Evolutionary conservation across 352 stramenopile species (phyloP), one percentile per base, ranked within the genome.

Genomic region (Globisporangium acanthophoron): DNA sequence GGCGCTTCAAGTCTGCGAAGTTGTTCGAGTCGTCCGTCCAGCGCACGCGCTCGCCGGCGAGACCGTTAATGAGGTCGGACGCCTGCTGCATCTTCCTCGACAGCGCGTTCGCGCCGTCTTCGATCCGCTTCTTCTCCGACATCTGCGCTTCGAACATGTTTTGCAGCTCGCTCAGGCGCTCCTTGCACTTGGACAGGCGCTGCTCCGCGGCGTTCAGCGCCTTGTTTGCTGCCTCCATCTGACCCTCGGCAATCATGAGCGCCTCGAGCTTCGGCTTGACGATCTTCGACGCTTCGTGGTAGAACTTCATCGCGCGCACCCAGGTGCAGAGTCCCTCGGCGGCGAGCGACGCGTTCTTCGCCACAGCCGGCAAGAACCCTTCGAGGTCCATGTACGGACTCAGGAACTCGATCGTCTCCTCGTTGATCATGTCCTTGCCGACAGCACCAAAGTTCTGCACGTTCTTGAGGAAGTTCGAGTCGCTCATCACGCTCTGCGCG

Each of bases 191-290:
- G 11, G 83, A 81, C 0, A 99, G 73, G 45, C 93, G 78, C n/a
- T 73, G 58, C 61, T 99, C 96, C 12, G 96, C 96, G n/a, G 83
- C 89, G 7, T 85, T 86, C 3, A 99, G 70, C 21, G 92, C 94
- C 64, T 98, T 98, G 64, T 99, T 98, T 0, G 97, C 97, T 7
- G 94, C 94, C 56, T 99, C 94, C 90, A 99, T 98, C 62, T 99
- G 91, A 0, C 87, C 93, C 75, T 98, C 94, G 2, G 96, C 96
- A 31, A 99, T 96, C 47, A 84, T 88, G 12, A 99, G 81, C 24
- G 96, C 96, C 68, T 99, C 97, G 3, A 99, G 82, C 70, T 99
- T 99, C 9, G 97, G 97, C 67, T 99, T 99, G 15, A 99, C 96
- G 61, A 99, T 97, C 70, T 99, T 99, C 27, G 92, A 98, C 1